Base-by-base conservation (phyloP, 805 yeast genomes). In the Saccharomycopsis capsularis region DNA sequence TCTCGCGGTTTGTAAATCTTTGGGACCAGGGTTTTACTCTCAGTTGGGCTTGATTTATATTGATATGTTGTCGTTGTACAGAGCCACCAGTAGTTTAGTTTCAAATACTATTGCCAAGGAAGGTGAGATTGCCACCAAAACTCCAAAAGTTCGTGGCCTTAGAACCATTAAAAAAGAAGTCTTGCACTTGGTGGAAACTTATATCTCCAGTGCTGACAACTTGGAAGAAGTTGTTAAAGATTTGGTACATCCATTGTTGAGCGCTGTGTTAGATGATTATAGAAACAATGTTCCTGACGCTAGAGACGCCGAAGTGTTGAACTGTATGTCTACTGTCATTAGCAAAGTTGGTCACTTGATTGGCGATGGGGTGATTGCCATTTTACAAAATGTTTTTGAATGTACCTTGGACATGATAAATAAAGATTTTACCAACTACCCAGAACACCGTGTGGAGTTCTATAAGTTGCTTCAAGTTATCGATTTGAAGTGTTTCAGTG, bases 381-480 rank as follows among this genome's bases (percentile, higher is more conserved):
- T 93, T 52, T 70, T 93, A 56, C 95, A 88, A 61, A 84, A 82
- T 66, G 96, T 93, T 13, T 93, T 93, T 67, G 95, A 87, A 64
- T 85, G 91, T 63, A 93, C 99, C 2, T 76, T 93, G 64, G 85
- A 82, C 57, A 93, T 93, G 99, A 91, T 93, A 60, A 88, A 85
- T 63, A 85, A 85, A 61, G 97, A 93, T 66, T 88, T 93, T 63
- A 81, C 95, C 2, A 97, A 93, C 66, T 93, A 87, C 65, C 99
- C 98, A 11, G 99, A 93, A 65, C 97, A 91, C 69, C 80, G 99
- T 61, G 95, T 91, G 49, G 98, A 90, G 63, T 93, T 93, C 65
- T 93, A 91, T 71, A 85, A 84, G 68, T 73, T 93, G 47, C 74
- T 93, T 62, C 82, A 90, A 59, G 95, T 86, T 52, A 91, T 93